Base-by-base conservation (phyloP, 2,329 filamentous ascomycete species). In the Phoma sp. region DNA sequence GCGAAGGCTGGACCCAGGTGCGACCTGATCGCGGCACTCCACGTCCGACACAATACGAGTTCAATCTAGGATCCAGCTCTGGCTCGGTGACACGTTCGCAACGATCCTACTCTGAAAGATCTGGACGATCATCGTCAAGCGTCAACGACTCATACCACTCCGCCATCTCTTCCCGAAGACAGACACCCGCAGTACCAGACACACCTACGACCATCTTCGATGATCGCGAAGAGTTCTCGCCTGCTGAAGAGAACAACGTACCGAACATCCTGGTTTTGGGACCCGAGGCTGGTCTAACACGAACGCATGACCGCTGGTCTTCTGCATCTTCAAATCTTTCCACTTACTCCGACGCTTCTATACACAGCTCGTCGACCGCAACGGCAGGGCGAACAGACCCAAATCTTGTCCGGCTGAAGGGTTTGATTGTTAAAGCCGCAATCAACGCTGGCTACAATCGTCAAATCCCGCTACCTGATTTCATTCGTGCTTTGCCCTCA, bases 171-270 rank as follows among this genome's bases (percentile, higher is more conserved):
- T 67, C 78, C 78, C 60, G 69, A 20, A 64, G 62, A 39, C 61
- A 67, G 29, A 57, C 61, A 1, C 56, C 65, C 7, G 61, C 59
- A 53, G 48, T 82, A 80, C 93, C 93, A 1, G 93, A 98, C 76
- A 98, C 93, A 0, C 93, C 93, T 0, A 93, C 93, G 0, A 98
- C 93, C 4, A 92, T 97, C 63, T 97, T 97, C 65, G 93, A 97
- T 73, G 93, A 98, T 69, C 92, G 89, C 0, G 78, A 79, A 11
- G 75, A 91, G 4, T 85, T 92, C 36, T 96, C 92, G 0, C 91
- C 93, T 50, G 65, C 72, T 11, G 90, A 90, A 61, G 85, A 88
- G 37, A 88, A 88, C 0, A 87, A 87, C 32, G 84, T 92, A 48
- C 93, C 92, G 5, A 96, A 96, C 68, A 96, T 97, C 63, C 82